phyloP scores from a whole-genome alignment of 805 yeast species.

The Blastobotrys americana region DNA sequence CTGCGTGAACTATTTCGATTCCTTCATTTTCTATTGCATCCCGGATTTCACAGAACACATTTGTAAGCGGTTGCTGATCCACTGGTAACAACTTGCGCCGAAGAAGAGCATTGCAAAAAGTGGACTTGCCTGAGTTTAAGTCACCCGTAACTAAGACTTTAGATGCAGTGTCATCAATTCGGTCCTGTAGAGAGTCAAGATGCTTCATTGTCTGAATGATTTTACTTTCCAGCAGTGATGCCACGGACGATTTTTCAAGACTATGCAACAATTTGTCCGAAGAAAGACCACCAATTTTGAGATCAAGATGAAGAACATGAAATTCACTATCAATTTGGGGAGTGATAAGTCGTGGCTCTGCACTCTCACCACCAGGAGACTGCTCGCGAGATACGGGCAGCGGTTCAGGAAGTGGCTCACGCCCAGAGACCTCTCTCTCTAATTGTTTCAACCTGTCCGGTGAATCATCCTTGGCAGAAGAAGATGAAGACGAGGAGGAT shows the following conservation, averaged over 20 bases:
- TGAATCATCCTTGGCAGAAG: neutral
- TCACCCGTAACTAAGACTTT: constrained; percentile 97
- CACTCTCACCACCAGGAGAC: neutral
- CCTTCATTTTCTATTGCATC: constrained; percentile 72
- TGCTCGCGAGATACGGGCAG: neutral
- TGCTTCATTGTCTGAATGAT: constrained; percentile 60
- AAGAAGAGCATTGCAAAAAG: constrained; percentile 86
- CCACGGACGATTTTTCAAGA: constrained; percentile 61
- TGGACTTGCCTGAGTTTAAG: constrained; percentile 91
- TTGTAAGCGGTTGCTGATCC: constrained; percentile 97
- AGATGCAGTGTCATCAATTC: constrained; percentile 86
- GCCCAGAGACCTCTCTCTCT: constrained; percentile 6
- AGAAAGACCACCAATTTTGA: constrained; percentile 44
- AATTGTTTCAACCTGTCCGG: constrained; percentile 7
- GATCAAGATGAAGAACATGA: constrained; percentile 54
- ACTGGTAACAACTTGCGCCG: constrained; percentile 77
- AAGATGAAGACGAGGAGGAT: constrained; percentile 2
- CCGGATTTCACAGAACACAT: constrained; percentile 89
- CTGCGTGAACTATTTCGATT: constrained; percentile 89
- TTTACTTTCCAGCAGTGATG: constrained; percentile 63
- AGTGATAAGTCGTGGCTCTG: constrained; percentile 15
- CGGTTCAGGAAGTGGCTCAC: neutral
- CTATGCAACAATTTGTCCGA: constrained; percentile 40
- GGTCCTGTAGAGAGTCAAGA: constrained; percentile 59
- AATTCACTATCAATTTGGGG: constrained; percentile 31